Evolutionary conservation across 768 basidiomycete species (phyloP), one percentile per base, ranked within the genome.

Genomic region (Peribolospora kevripleyi): DNA sequence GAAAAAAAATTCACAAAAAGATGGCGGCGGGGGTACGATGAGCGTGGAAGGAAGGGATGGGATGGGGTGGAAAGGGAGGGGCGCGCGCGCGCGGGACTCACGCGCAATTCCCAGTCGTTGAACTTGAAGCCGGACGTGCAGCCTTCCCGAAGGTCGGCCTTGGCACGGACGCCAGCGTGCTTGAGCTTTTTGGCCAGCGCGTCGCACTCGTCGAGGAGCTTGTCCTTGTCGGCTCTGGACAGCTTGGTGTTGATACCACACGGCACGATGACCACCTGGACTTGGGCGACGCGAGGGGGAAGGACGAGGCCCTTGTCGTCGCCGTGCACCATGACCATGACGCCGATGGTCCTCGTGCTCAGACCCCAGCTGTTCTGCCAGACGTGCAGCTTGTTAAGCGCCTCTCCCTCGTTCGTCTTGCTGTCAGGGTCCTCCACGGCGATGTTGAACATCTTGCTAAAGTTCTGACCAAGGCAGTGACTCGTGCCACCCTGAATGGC

Each of bases 301-400:
- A 97, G 78, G 9, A 97, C 90, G 61, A 98, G 70, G 11, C 93
- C 93, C 65, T 93, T 84, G 67, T 98, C 87, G 67, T 98, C 93
- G 42, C 91, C 90, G 65, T 98, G 91, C 5, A 85, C 79, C 93
- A 98, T 98, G 62, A 93, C 88, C 91, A 95, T 95, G 55, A 95
- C 84, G 64, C 93, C 93, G 62, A 98, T 86, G 38, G 84, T 77
- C 55, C 93, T 75, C n/a, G 91, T 97, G 50, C 83, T 85, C 53
- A 97, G 71, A 64, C 93, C 93, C 93, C 93, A 97, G 42, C 85
- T 90, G 70, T 95, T 98, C 69, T 97, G 91, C 87, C 88, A 97
- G 8, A 87, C 88, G 60, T 81, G 80, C 0, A 76, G 67, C 72
- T 88, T 88, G 54, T 62, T 62, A 54, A 73, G 72, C 62, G 76